Percentiles rank a stretch among this genome's conserved stretches.
Conservation (phyloP, 2,329 filamentous ascomycete species). For the Alternaria viburni region DNA sequence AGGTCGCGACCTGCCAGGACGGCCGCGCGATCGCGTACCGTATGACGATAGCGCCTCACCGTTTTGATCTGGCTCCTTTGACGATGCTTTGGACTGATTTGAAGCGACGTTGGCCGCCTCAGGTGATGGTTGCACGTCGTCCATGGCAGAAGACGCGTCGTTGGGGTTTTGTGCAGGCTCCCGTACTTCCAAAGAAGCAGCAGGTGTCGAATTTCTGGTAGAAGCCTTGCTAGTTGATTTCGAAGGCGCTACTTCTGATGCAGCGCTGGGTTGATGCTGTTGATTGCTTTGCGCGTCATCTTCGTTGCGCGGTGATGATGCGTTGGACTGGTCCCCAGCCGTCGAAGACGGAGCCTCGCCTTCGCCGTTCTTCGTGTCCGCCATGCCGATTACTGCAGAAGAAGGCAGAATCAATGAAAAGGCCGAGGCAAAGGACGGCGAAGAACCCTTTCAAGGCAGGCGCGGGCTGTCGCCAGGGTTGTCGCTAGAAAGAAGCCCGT, state of each 20-base stretch:
- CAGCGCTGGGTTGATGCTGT: conserved; percentile 23
- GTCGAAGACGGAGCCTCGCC: conserved; percentile 42
- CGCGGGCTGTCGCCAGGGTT: conserved; percentile 35
- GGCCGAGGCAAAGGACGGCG: conserved; percentile 26
- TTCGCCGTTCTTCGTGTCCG: conserved; percentile 47
- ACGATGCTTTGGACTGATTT: conserved; percentile 38
- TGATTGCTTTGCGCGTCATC: conserved; percentile 36
- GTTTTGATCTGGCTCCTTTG: conserved; percentile 43
- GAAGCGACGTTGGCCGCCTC: conserved; percentile 36
- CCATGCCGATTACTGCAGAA: conserved; percentile 36
- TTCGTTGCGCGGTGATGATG: conserved; percentile 37
- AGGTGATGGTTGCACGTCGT: conserved; percentile 38
- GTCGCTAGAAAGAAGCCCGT: conserved; percentile 35
- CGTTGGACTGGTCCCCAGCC: conserved; percentile 37
- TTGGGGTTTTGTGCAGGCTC: conserved; percentile 30
- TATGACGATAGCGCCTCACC: conserved; percentile 67
- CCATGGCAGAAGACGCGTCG: conserved; percentile 35
- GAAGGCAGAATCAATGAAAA: conserved; percentile 24
- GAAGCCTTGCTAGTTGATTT: conserved; percentile 44
- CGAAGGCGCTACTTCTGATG: conserved; percentile 37
- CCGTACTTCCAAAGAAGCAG: conserved; percentile 33
- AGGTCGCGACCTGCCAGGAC: conserved; percentile 76
- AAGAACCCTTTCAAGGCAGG: conserved; percentile 25
- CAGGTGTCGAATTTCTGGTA: conserved; percentile 43
- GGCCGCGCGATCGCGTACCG: conserved; percentile 92